Evolutionary conservation across 768 basidiomycete genomes (phyloP), one percentile per base, ranked within the genome.

Genomic region (Rhizopogon vesiculosus): DNA sequence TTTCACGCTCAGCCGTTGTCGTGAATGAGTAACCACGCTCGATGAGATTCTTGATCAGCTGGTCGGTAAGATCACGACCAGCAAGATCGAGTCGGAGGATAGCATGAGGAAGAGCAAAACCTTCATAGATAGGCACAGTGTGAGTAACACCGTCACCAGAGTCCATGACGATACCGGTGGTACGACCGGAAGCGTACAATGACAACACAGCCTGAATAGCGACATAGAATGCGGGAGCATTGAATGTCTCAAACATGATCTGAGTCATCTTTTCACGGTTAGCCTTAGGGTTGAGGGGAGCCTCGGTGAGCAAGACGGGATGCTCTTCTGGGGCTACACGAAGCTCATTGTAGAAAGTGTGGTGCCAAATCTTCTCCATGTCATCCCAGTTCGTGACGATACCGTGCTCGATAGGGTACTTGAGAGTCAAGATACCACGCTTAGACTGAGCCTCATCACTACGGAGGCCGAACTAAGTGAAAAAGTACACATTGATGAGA

Each of bases 331-430:
- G 86, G 3, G 87, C 86, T 56, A 87, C 86, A 69, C 87, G 86
- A 57, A 88, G 79, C 65, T 87, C 87, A 65, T 88, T 87, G 76
- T 87, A 95, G 76, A 95, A 96, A 33, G 93, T 94, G 79, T 95
- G 93, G 72, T 94, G 92, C 93, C 93, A 96, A 72, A 95, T 95
- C 78, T 95, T 94, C 79, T 96, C 94, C 93, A 95, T 95, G 75
- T 95, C 93, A 66, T 95, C 94, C 94, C 94, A 97, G 85, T 97
- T 94, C 73, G 93, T 94, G 71, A 96, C 90, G 68, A 93, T 89
- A 74, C 91, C 91, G 76, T 93, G 91, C 72, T 93, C 90, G 63
- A 93, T 93, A 51, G 91, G 93, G 77, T 96, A 93, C 76, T 94
- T 93, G 65, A 96, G 76, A 45, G 88, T 89, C 60, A 96, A 80